Evolutionary conservation across 495 filamentous ascomycete species (phyloP).

Genomic region (Aspergillus sclerotiicarbonarius): DNA sequence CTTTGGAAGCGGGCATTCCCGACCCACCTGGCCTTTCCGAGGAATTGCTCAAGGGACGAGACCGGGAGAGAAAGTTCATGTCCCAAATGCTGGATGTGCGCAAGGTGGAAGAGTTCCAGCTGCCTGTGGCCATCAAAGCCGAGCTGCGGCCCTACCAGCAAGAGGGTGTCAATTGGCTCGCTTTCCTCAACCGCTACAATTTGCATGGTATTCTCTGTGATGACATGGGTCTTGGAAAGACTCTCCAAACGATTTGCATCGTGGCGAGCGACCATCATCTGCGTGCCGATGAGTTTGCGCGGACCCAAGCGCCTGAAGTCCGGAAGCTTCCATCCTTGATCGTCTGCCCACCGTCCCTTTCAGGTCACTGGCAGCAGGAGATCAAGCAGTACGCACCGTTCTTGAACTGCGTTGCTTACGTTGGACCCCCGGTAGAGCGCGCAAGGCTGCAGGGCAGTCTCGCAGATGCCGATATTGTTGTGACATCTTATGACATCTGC

Average conservation of each 20-base stretch:
- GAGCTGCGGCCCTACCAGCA: conserved; percentile 95
- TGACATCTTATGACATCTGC: conserved; percentile 97
- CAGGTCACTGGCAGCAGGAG: conserved; percentile 98
- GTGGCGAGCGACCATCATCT: conserved; percentile 96
- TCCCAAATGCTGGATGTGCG: conserved; percentile 91
- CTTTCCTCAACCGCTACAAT: conserved; percentile 96
- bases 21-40: conserved; percentile 91
- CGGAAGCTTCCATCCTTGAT: conserved; percentile 87
- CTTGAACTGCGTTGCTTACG: conserved; percentile 81
- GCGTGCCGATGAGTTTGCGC: conserved; percentile 83
- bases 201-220: conserved; percentile 98
- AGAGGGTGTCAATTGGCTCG: conserved; percentile 97
- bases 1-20: conserved; percentile 95
- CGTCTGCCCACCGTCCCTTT: conserved; percentile 94
- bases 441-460: conserved; percentile 64
- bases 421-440: conserved; percentile 81
- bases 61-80: conserved; percentile 93
- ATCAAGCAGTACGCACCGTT: conserved; percentile 94
- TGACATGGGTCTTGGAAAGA: conserved; percentile 99
- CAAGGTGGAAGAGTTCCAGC: conserved; percentile 89
- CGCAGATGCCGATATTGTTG: conserved; percentile 79
- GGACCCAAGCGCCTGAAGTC: conserved; percentile 71
- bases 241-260: conserved; percentile 94
- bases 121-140: conserved; percentile 96
- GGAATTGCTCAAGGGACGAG: conserved; percentile 82